A percentile compares a stretch with the other conserved stretches of the same genome.
Conservation (phyloP, 768 basidiomycete species). For the Sarcodon aspratus region DNA sequence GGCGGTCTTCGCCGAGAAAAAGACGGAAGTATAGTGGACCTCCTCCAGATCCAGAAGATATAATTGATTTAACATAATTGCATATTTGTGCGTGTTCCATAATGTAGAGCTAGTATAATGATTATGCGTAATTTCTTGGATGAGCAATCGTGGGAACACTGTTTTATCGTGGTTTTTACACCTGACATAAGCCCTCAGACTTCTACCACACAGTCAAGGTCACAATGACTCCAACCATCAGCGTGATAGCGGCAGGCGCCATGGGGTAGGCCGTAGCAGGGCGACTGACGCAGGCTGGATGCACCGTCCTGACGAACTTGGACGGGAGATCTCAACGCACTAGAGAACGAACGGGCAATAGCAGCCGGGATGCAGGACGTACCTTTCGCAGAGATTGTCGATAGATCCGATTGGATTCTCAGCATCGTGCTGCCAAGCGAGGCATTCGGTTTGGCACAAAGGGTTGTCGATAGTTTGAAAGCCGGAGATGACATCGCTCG, state of each 20-base stretch:
- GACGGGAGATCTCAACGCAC: slow-evolving; percentile 42
- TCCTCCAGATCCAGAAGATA: too few relatives aligned
- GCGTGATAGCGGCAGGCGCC: slow-evolving; percentile 41
- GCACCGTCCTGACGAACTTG: slow-evolving; percentile 43
- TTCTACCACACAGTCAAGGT: too few relatives aligned
- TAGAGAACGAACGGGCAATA: slow-evolving; percentile 30
- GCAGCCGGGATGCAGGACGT: slow-evolving; percentile 39
- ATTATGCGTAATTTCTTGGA: too few relatives aligned
- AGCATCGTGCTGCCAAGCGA: slow-evolving; percentile 50
- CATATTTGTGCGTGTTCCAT: too few relatives aligned
- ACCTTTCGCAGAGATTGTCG: slow-evolving; percentile 23
- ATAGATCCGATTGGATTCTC: slow-evolving; percentile 32
- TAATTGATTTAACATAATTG: too few relatives aligned
- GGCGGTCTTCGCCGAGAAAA: too few relatives aligned
- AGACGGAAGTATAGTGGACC: too few relatives aligned
- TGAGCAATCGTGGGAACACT: too few relatives aligned
- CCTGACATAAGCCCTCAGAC: too few relatives aligned
- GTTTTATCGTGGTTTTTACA: too few relatives aligned
- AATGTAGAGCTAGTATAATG: too few relatives aligned
- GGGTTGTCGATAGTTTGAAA: slow-evolving; percentile 8
- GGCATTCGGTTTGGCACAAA: slow-evolving; percentile 32
- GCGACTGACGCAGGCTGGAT: slow-evolving; percentile 33
- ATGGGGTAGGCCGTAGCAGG: slow-evolving; percentile 51
- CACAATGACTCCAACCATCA: slow-evolving; percentile 17
- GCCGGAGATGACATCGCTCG: neutral